phyloP scores from a whole-genome alignment of 2,329 filamentous ascomycete genomes.

The Clarireedia paspali region DNA sequence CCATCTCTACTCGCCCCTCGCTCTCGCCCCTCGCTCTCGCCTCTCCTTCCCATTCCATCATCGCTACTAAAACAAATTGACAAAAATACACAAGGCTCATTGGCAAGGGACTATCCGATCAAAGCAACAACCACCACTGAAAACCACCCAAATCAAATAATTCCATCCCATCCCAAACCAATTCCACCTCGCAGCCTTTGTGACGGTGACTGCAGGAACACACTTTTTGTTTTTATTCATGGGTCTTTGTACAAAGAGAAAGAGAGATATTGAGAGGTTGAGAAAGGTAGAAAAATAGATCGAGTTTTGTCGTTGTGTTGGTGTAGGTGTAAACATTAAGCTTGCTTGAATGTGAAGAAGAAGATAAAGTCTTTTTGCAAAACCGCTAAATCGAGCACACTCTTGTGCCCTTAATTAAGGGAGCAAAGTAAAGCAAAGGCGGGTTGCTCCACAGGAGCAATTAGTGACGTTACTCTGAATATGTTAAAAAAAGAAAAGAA shows the following conservation, averaged over 20 bases:
- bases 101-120: too few species aligned
- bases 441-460: slow-evolving; percentile 1
- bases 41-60: too few species aligned
- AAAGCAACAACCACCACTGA: too few species aligned
- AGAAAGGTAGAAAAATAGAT: not conserved
- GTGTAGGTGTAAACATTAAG: slow-evolving; percentile 8
- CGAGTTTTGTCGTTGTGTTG: not conserved
- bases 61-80: too few species aligned
- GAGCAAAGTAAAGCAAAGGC: not conserved
- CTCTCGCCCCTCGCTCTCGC: too few species aligned
- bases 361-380: slow-evolving; percentile 1
- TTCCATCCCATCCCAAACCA: not conserved
- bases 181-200: slow-evolving; percentile 3
- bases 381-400: not conserved
- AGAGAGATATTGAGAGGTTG: not conserved
- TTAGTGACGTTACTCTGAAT: slow-evolving; percentile 5
- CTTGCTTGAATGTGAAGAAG: slow-evolving; percentile 1
- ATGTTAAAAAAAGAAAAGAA: slow-evolving; percentile 15
- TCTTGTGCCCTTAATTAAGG: not conserved
- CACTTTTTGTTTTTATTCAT: not conserved
- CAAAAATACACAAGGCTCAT: too few species aligned
- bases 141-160: not conserved
- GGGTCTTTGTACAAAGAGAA: slow-evolving; percentile 5
- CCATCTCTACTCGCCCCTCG: too few species aligned
- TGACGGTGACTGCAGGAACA: slow-evolving; percentile 4